Conservation (phyloP, 208 protist genomes). For the Strigomonas galati region DNA sequence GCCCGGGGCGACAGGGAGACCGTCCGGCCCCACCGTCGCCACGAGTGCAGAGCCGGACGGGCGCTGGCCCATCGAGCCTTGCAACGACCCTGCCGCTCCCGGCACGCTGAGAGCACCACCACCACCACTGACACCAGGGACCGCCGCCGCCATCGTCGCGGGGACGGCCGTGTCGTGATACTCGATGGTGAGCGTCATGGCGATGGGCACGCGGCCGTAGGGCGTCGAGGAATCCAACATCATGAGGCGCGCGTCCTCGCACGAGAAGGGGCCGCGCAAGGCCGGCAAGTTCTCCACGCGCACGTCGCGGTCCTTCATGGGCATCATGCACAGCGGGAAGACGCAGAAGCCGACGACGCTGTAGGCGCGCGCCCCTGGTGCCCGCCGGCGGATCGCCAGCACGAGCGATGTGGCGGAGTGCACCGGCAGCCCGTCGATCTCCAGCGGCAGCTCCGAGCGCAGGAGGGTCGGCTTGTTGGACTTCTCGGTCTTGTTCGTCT, state of each 20-base stretch:
- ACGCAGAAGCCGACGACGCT: slow-evolving; percentile 83
- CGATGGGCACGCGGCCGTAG: slow-evolving; percentile 74
- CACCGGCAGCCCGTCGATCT: slow-evolving; percentile 70
- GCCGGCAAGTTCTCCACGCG: slow-evolving; percentile 80
- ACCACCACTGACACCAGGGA: too few species aligned
- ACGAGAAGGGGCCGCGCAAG: slow-evolving; percentile 81
- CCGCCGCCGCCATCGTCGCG: slow-evolving; percentile 3
- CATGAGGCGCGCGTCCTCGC: slow-evolving; percentile 78
- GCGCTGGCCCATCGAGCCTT: too few species aligned
- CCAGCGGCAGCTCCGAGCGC: slow-evolving; percentile 54
- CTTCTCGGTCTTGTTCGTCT: slow-evolving; percentile 6
- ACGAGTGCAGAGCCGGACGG: too few species aligned
- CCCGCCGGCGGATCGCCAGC: slow-evolving; percentile 69
- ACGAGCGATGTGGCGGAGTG: slow-evolving; percentile 83
- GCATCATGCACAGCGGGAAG: slow-evolving; percentile 86
- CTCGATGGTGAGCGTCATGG: slow-evolving; percentile 68
- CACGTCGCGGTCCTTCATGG: slow-evolving; percentile 79
- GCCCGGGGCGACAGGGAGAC: too few species aligned
- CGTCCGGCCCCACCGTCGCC: too few species aligned
- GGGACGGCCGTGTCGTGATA: slow-evolving; percentile 59
- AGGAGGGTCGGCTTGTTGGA: slow-evolving; percentile 24
- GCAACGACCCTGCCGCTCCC: too few species aligned
- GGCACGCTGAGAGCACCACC: too few species aligned
- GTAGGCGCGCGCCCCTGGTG: slow-evolving; percentile 27
- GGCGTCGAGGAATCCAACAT: slow-evolving; percentile 75